Evolutionary conservation across 2,329 filamentous ascomycete species (phyloP), one percentile per base, ranked within the genome.

Genomic region (Phyllachora maydis): DNA sequence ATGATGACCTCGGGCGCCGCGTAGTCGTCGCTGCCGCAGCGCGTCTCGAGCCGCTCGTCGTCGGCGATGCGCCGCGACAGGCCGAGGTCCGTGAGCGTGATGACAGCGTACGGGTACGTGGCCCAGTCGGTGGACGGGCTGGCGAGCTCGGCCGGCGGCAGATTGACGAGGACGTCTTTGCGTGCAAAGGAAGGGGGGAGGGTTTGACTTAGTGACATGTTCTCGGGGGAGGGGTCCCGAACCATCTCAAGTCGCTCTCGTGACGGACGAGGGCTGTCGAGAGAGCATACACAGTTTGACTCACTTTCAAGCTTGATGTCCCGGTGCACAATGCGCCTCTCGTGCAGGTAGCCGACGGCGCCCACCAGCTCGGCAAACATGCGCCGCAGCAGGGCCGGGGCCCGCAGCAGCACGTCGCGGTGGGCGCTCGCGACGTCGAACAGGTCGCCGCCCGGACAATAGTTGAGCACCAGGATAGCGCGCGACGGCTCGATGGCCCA

Each of bases 271-370:
- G n/a, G n/a, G n/a, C n/a, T n/a, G n/a, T n/a, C n/a, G n/a, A n/a
- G n/a, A n/a, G n/a, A n/a, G n/a, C n/a, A n/a, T n/a, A n/a, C n/a
- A n/a, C n/a, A n/a, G 65, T n/a, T n/a, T n/a, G n/a, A n/a, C n/a
- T n/a, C n/a, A n/a, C n/a, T n/a, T 57, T 98, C 88, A 28, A 98
- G 70, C 52, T 98, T 98, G 48, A 98, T 90, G 46, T 98, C 88
- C 29, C 88, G 70, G 44, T 98, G 88, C 25, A 95, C 85, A 41
- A 98, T 92, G 35, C 67, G 72, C 37, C 77, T 59, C 25, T 66
- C 56, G 46, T 98, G 88, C 23, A 98, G 55, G 50, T 95, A 93
- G 28, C 62, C 65, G 17, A 91, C 73, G 0, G 85, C 88, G 30
- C 66, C 71, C 13, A 95, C 71, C 32, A 95, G 48, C 45, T 98